phyloP scores from a whole-genome alignment of 2,329 filamentous ascomycete species.

The Tolypocladium tundrense region DNA sequence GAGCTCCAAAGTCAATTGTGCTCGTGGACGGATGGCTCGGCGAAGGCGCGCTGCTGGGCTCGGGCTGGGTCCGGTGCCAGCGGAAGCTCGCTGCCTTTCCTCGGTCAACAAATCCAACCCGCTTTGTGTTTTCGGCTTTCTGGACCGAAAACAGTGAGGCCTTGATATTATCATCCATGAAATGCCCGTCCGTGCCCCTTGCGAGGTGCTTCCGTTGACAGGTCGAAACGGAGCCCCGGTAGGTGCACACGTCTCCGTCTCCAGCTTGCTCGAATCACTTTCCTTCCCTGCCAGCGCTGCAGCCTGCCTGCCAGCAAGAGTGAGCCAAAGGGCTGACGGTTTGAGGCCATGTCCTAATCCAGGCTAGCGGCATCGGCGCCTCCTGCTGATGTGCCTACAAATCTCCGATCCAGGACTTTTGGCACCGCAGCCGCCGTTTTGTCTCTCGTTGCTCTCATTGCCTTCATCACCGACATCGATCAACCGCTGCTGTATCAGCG shows the following conservation, averaged over 20 bases:
- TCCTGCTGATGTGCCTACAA: slow-evolving; percentile 12
- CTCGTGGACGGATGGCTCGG: neutral
- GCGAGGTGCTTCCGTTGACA: neutral
- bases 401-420: slow-evolving; percentile 8
- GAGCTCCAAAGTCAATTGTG: neutral
- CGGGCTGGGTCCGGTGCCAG: neutral
- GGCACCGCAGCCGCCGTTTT: neutral
- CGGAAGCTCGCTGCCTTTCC: neutral
- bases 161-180: neutral
- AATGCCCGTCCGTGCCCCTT: neutral
- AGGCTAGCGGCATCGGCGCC: slow-evolving; percentile 8
- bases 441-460: neutral
- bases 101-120: neutral
- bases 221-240: neutral
- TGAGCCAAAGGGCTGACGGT: neutral
- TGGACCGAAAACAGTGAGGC: neutral
- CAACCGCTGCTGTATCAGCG: neutral
- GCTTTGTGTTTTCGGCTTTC: neutral
- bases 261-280: neutral
- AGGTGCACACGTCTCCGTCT: neutral
- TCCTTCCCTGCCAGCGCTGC: neutral
- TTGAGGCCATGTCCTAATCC: slow-evolving; percentile 1
- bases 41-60: neutral
- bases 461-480: neutral
- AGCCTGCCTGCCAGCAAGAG: neutral